A percentile compares a stretch with the other conserved stretches of the same genome.
These are phyloP conservation scores for Colletotrichum falcatum DNA, from an alignment of 2,329 filamentous ascomycete species.

Conservation along the genomic window DNA sequence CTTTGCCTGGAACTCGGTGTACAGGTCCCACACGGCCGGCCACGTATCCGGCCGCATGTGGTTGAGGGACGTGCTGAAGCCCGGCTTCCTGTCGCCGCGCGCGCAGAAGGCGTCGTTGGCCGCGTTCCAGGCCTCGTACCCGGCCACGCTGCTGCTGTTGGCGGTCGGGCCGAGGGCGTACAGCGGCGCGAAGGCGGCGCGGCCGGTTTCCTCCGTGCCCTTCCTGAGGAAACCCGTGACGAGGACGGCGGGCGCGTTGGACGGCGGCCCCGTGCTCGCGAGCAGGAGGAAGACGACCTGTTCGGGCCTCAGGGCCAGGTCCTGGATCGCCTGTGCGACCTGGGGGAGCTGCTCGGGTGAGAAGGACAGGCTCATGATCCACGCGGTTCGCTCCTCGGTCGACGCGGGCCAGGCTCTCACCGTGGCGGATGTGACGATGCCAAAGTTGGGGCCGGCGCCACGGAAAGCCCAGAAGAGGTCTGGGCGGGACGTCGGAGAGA, in stretches of 20 bases:
- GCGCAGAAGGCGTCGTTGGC: conserved; percentile 52
- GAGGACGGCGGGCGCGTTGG: conserved; percentile 46
- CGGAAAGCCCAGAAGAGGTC: conserved; percentile 63
- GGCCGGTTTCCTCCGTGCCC: conserved; percentile 48
- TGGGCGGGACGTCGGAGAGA: conserved; percentile 44
- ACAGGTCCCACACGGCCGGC: conserved; percentile 54
- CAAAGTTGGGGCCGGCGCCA: conserved; percentile 64
- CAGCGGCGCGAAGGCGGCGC: conserved; percentile 50
- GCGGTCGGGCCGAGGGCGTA: conserved; percentile 48
- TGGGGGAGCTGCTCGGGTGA: conserved; percentile 46
- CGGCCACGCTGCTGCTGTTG: conserved; percentile 46
- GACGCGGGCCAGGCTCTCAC: conserved; percentile 54
- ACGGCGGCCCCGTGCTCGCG: conserved; percentile 40
- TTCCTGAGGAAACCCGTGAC: conserved; percentile 47
- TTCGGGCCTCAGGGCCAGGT: conserved; percentile 50
- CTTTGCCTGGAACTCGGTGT: conserved; percentile 50
- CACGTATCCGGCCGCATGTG: conserved; percentile 52
- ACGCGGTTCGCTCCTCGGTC: conserved; percentile 44
- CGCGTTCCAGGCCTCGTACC: conserved; percentile 55
- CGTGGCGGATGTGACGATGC: conserved; percentile 60
- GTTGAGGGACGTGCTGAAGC: conserved; percentile 50
- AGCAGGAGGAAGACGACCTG: conserved; percentile 53
- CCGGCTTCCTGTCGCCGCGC: conserved; percentile 53
- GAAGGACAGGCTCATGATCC: conserved; percentile 45
- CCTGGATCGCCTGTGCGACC: conserved; percentile 51